phyloP scores from a whole-genome alignment of 2,329 filamentous ascomycete species.

The Botrytis byssoidea region DNA sequence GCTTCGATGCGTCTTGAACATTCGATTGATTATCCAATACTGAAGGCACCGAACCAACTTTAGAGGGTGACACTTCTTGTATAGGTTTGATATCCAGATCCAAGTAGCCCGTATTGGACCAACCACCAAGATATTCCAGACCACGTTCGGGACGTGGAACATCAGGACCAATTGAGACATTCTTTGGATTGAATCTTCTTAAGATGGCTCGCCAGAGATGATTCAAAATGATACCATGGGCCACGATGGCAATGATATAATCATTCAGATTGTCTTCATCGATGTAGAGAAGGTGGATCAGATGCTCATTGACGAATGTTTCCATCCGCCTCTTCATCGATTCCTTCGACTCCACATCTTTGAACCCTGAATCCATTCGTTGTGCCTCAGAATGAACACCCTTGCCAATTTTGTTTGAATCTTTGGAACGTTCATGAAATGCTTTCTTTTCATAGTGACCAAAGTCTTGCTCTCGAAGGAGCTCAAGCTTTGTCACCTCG shows the following conservation, averaged over 20 bases:
- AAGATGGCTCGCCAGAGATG: constrained; percentile 65
- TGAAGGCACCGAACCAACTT: constrained; percentile 9
- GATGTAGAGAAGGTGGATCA: constrained; percentile 53
- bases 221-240: constrained; percentile 79
- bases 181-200: constrained; percentile 46
- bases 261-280: constrained; percentile 35
- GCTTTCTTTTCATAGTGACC: constrained; percentile 67
- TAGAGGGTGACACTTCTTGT: not conserved
- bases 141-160: constrained; percentile 40
- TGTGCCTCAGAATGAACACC: constrained; percentile 43
- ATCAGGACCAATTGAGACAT: constrained; percentile 42
- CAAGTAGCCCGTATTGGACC: constrained; percentile 64
- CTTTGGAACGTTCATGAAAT: constrained; percentile 46
- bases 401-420: constrained; percentile 38
- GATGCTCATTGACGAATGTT: constrained; percentile 62
- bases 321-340: constrained; percentile 65
- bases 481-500: constrained; percentile 34
- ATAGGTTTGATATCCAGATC: constrained; percentile 34
- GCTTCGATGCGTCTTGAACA: not conserved
- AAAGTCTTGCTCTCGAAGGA: constrained; percentile 72
- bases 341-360: constrained; percentile 65
- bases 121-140: constrained; percentile 53
- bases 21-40: not conserved
- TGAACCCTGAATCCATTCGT: constrained; percentile 44
- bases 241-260: constrained; percentile 63